These are phyloP conservation scores for Aegilops sharonensis DNA, from an alignment of 176 grass and related monocot genomes.

Conservation along the genomic window DNA sequence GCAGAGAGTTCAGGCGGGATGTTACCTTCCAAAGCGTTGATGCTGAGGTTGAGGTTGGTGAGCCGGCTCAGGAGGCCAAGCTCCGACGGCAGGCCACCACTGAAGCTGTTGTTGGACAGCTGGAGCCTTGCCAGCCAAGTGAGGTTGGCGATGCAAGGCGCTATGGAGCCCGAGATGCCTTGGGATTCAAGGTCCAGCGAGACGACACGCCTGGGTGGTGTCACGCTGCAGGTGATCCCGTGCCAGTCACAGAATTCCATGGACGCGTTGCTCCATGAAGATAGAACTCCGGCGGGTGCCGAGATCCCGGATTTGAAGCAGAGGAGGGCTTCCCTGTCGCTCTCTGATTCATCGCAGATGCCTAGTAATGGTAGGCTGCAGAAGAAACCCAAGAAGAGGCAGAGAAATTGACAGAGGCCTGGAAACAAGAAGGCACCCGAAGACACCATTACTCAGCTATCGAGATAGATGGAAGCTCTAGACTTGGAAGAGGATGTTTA, in stretches of 20 bases:
- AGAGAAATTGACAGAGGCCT: neutral
- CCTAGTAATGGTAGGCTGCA: neutral
- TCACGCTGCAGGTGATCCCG: conserved; percentile 27
- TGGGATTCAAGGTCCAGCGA: conserved; percentile 33
- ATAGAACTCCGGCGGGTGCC: neutral
- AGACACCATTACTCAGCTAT: neutral
- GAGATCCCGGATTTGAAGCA: conserved; percentile 42
- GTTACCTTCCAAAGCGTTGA: conserved; percentile 46
- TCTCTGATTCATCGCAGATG: neutral
- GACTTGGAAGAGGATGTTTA: neutral
- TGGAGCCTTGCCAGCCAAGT: conserved; percentile 34
- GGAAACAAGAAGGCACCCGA: neutral
- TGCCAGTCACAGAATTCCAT: conserved; percentile 35
- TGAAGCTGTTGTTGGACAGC: conserved; percentile 35
- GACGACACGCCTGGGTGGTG: neutral
- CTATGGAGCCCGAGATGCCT: conserved; percentile 26
- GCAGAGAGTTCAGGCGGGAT: conserved; percentile 47
- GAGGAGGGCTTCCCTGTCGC: conserved; percentile 37
- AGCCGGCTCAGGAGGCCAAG: conserved; percentile 35
- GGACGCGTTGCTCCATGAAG: conserved; percentile 41
- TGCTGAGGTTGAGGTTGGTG: conserved; percentile 55
- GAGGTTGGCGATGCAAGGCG: conserved; percentile 36
- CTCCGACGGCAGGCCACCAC: conserved; percentile 32
- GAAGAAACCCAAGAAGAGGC: neutral
- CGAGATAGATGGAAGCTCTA: neutral